Conservation (phyloP, 2,329 filamentous ascomycete genomes). For the Scytalidium sp. region DNA sequence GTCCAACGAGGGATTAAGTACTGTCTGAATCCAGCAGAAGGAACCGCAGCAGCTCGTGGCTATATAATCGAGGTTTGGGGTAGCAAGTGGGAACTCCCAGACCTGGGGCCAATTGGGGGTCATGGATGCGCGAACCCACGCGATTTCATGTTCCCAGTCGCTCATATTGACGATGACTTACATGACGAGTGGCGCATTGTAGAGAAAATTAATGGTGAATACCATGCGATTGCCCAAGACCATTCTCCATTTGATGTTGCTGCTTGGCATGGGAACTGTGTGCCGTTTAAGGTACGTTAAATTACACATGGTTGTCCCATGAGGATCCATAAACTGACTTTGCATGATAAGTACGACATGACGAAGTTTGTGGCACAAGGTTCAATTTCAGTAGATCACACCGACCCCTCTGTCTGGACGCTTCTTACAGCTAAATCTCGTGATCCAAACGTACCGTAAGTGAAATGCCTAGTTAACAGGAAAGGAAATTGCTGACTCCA, state of each 20-base stretch:
- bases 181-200: constrained; percentile 49
- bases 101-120: constrained; percentile 62
- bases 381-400: constrained; percentile 59
- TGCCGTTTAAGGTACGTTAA: constrained; percentile 36
- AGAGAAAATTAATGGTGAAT: constrained; percentile 61
- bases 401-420: constrained; percentile 64
- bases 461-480: background rate
- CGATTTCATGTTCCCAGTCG: constrained; percentile 61
- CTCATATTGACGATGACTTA: constrained; percentile 48
- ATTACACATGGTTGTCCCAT: background rate
- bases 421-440: constrained; percentile 59
- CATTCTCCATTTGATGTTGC: constrained; percentile 76
- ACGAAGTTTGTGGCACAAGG: constrained; percentile 57
- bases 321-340: background rate
- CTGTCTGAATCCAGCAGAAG: constrained; percentile 53
- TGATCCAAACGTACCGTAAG: constrained; percentile 45
- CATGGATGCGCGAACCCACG: constrained; percentile 62
- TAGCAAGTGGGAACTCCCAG: constrained; percentile 59
- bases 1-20: constrained; percentile 63
- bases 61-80: constrained; percentile 66
- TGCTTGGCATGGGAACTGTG: constrained; percentile 76
- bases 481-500: background rate
- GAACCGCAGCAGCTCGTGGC: constrained; percentile 48
- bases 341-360: constrained; percentile 43
- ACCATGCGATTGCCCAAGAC: constrained; percentile 61